Conservation (phyloP, 2,329 filamentous ascomycete genomes). For the Fusarium sp. region DNA sequence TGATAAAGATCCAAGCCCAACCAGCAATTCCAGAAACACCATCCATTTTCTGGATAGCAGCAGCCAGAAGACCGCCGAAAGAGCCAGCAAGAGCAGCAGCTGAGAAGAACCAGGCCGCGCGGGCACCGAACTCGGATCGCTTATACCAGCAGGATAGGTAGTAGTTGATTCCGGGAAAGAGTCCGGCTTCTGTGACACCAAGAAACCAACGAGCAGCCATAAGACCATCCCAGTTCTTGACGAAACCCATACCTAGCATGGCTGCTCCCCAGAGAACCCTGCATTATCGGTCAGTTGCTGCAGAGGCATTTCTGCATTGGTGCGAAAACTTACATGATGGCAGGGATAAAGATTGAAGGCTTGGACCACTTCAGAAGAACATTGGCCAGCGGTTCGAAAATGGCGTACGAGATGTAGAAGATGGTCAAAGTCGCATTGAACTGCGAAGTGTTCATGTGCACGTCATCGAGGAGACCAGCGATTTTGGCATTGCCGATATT, state of each 20-base stretch:
- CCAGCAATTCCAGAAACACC: slow-evolving; percentile 67
- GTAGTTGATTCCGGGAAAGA: slow-evolving; percentile 82
- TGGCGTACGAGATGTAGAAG: slow-evolving; percentile 87
- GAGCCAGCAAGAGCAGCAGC: slow-evolving; percentile 83
- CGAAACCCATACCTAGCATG: slow-evolving; percentile 77
- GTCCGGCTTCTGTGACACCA: slow-evolving; percentile 77
- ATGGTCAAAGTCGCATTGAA: slow-evolving; percentile 83
- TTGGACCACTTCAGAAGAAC: slow-evolving; percentile 79
- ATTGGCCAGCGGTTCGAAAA: slow-evolving; percentile 84
- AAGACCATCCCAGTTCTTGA: slow-evolving; percentile 70
- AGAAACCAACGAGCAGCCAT: slow-evolving; percentile 78
- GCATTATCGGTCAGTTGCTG: not conserved
- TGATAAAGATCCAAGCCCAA: slow-evolving; percentile 75
- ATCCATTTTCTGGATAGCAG: slow-evolving; percentile 76
- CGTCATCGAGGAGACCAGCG: slow-evolving; percentile 63
- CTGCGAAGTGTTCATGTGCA: slow-evolving; percentile 70
- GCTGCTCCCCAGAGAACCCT: slow-evolving; percentile 73
- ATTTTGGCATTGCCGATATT: slow-evolving; percentile 81
- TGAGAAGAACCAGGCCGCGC: slow-evolving; percentile 85
- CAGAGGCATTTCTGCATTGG: not conserved
- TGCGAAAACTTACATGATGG: slow-evolving; percentile 74
- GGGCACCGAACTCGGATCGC: slow-evolving; percentile 80
- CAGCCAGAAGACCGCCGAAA: slow-evolving; percentile 79
- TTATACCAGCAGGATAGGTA: slow-evolving; percentile 89
- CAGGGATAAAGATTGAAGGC: slow-evolving; percentile 82